Conservation (phyloP, 768 basidiomycete genomes). For the Paxillus ammoniavirescens region DNA sequence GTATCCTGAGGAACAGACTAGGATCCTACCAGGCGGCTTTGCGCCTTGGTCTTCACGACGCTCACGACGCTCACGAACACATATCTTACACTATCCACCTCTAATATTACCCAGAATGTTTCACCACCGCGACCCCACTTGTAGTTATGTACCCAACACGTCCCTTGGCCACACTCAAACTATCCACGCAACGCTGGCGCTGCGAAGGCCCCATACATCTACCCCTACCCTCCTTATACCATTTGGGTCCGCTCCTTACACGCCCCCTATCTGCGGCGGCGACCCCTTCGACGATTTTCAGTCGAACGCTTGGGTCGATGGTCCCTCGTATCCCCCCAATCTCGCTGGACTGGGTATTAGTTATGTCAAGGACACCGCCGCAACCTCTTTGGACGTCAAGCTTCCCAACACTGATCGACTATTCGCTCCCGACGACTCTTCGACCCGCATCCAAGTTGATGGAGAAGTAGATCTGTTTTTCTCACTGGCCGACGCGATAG, state of each 20-base stretch:
- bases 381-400: neutral
- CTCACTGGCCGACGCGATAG: neutral
- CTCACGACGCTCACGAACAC: conserved; percentile 3
- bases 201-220: conserved; percentile 18
- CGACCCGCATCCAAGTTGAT: conserved; percentile 7
- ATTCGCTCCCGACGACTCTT: neutral
- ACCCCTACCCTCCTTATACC: conserved; percentile 31
- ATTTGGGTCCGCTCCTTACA: conserved; percentile 12
- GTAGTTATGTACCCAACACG: conserved; percentile 12
- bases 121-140: conserved; percentile 24
- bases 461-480: neutral
- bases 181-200: conserved; percentile 30
- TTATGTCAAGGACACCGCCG: conserved; percentile 1
- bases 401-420: neutral
- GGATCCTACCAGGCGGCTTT: conserved; percentile 3
- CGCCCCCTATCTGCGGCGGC: neutral
- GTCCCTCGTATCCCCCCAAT: conserved; percentile 5
- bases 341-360: conserved; percentile 30
- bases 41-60: conserved; percentile 1
- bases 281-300: conserved; percentile 25
- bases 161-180: conserved; percentile 10
- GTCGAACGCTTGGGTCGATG: conserved; percentile 27
- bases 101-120: conserved; percentile 17
- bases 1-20: neutral
- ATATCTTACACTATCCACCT: conserved; percentile 7